Evolutionary conservation across 306 rosid genomes (phyloP), one percentile per base, ranked within the genome.

Genomic region (Arachis hypogaea): DNA sequence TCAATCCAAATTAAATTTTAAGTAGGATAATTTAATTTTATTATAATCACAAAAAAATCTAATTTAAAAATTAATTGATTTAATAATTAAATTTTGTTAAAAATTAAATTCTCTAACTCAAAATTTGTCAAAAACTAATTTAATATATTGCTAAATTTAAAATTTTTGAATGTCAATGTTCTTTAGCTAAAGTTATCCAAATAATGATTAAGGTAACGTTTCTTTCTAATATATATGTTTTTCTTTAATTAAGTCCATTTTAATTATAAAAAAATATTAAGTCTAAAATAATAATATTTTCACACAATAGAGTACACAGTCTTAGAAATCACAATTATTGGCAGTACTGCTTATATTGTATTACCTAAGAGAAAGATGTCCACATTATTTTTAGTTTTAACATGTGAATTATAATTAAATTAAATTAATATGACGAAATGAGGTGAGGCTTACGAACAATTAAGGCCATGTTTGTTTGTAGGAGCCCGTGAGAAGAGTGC

Each of bases 401-500:
- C 28, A 6, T 5, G 10, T 10, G 33, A 4, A 46, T 18, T 45
- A 59, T 9, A 45, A 9, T 6, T 6, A 9, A 45, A 49, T 11
- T 11, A 5, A 11, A 51, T 8, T 3, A 40, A 12, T 3, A n/a
- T 62, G 28, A 62, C 7, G 11, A 11, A 47, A 67, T 67, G 56
- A 67, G 72, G 72, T 2, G 60, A 67, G 47, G n/a, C 60, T 33
- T 50, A 16, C 68, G 10, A 33, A 33, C 29, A 63, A n/a, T 4
- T 52, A n/a, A 14, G 58, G 58, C 33, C 60, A 7, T 55, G 60
- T 55, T 55, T 55, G 60, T 7, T 55, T 55, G 9, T 1, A 54
- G 9, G 6, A 46, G 51, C 5, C 4, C 9, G 11, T n/a, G 30
- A 54, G 22, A 38, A 38, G 61, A 38, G 36, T 57, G 40, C 11